Evolutionary conservation across 1,284 basidiomycete genomes (phyloP).

Genomic region (Termitomyces sp.): DNA sequence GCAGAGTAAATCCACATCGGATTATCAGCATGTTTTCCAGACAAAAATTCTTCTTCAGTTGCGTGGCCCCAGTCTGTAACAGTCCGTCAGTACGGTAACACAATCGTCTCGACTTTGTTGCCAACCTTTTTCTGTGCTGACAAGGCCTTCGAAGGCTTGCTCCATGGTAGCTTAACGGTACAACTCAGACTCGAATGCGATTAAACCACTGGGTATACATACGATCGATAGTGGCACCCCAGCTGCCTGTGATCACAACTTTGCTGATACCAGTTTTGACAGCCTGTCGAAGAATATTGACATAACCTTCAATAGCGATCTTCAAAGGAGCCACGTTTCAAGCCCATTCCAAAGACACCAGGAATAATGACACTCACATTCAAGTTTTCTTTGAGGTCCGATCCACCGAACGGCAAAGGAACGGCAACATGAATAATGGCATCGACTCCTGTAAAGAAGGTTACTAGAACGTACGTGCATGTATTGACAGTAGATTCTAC

Average conservation of each 20-base stretch:
- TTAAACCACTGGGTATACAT: neutral
- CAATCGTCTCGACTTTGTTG: neutral
- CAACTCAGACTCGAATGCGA: neutral
- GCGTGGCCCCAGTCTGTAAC: constrained; percentile 15
- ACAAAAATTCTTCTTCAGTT: constrained; percentile 16
- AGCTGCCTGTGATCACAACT: constrained; percentile 18
- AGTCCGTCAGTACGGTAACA: neutral
- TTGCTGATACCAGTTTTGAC: constrained; percentile 16
- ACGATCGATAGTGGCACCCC: constrained; percentile 16
- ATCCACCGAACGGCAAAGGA: constrained; percentile 14
- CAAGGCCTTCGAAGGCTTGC: constrained; percentile 13
- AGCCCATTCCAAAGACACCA: neutral
- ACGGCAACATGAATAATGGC: constrained; percentile 16
- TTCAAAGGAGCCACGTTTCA: neutral
- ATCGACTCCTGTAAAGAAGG: constrained; percentile 17
- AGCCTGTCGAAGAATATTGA: constrained; percentile 18
- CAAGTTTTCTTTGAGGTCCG: constrained; percentile 13
- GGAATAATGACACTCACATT: constrained; percentile 1
- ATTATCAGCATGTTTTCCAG: constrained; percentile 5
- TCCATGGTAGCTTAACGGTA: constrained; percentile 8
- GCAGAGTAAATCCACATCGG: constrained; percentile 17
- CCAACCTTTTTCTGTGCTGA: constrained; percentile 13
- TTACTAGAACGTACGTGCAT: neutral
- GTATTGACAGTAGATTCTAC: neutral
- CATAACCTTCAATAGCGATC: constrained; percentile 15